phyloP scores from a whole-genome alignment of 805 yeast species.

The Alloascoidea africana region DNA sequence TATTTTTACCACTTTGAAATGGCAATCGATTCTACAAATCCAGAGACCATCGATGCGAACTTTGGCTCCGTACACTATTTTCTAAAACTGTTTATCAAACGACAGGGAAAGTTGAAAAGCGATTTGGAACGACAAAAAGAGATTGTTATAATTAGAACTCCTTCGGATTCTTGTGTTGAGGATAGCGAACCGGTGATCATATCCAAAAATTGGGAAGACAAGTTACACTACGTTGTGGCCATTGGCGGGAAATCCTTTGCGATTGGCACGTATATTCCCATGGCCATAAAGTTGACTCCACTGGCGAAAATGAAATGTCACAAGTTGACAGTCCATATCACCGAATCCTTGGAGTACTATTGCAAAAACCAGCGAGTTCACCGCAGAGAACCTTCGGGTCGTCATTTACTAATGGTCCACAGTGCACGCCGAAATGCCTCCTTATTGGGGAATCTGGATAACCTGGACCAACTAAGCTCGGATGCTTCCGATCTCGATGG shows the following conservation, averaged over 20 bases:
- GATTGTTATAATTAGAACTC: constrained; percentile 56
- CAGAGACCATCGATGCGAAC: constrained; percentile 65
- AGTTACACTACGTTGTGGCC: constrained; percentile 75
- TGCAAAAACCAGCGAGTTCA: constrained; percentile 80
- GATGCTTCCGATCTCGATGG: background rate
- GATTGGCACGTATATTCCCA: constrained; percentile 69
- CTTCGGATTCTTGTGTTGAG: constrained; percentile 65
- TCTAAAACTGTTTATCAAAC: constrained; percentile 53
- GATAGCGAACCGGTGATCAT: constrained; percentile 90
- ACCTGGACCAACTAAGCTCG: background rate
- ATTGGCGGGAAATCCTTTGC: constrained; percentile 84
- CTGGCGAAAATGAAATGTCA: constrained; percentile 79
- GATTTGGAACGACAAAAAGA: constrained; percentile 51
- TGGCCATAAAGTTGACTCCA: constrained; percentile 74
- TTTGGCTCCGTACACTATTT: constrained; percentile 69
- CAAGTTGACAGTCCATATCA: constrained; percentile 67
- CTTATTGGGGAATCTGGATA: background rate
- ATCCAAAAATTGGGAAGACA: constrained; percentile 87
- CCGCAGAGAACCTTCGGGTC: constrained; percentile 79
- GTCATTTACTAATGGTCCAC: constrained; percentile 68
- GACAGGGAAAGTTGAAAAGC: constrained; percentile 78
- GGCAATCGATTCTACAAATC: constrained; percentile 65
- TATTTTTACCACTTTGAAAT: constrained; percentile 88
- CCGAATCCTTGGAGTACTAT: constrained; percentile 85
- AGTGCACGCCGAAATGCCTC: background rate